Evolutionary conservation across 78 protist genomes (phyloP).

Genomic region (Dictyostelium firmibasis): DNA sequence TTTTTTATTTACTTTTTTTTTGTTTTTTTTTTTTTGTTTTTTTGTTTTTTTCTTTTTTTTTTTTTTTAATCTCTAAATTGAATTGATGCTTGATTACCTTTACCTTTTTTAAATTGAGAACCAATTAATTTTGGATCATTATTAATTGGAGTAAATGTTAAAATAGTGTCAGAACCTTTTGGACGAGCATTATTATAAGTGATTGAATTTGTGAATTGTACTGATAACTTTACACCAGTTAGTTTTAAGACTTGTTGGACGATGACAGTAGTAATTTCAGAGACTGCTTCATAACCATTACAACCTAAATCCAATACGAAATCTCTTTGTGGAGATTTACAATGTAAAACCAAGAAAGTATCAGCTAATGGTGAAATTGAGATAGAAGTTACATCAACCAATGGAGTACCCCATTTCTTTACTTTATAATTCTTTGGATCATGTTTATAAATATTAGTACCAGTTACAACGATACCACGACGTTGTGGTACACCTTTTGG

Average conservation of each 20-base stretch:
- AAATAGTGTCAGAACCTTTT: conserved; percentile 26
- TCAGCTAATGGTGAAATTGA: conserved; percentile 57
- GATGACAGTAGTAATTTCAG: conserved; percentile 66
- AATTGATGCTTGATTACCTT: conserved; percentile 11
- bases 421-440: conserved; percentile 86
- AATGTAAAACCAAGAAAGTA: conserved; percentile 71
- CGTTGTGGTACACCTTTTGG: conserved; percentile 74
- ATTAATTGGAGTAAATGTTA: conserved; percentile 4
- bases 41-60: not conserved
- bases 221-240: conserved; percentile 38
- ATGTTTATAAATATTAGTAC: conserved; percentile 73
- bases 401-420: conserved; percentile 84
- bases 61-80: not conserved
- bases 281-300: conserved; percentile 76
- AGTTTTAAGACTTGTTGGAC: conserved; percentile 69
- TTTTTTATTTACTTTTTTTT: no score
- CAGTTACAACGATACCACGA: conserved; percentile 85
- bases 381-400: conserved; percentile 58
- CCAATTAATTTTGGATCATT: conserved; percentile 67
- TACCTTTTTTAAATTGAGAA: conserved; percentile 31
- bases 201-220: conserved; percentile 39
- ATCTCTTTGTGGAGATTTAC: conserved; percentile 72
- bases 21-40: no score
- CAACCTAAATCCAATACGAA: conserved; percentile 73
- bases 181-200: conserved; percentile 73